Percentiles rank a stretch among this genome's conserved stretches.
phyloP scores from a whole-genome alignment of 495 filamentous ascomycete genomes.

The Daldinia vernicosa region DNA sequence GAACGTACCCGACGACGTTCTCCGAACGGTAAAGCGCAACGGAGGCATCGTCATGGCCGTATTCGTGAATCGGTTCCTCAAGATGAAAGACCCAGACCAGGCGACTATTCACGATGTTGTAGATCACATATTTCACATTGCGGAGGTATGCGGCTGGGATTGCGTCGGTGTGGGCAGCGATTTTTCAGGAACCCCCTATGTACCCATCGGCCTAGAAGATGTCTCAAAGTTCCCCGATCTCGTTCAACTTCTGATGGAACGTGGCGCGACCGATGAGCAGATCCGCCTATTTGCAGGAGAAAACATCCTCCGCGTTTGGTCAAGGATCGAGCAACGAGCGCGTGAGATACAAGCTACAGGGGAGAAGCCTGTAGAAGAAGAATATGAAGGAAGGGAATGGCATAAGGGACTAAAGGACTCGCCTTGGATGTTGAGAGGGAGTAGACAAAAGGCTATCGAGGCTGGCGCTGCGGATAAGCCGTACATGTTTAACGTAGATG shows the following conservation, averaged over 20 bases:
- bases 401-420: constrained; percentile 33
- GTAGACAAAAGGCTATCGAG: constrained; percentile 25
- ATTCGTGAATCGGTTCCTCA: constrained; percentile 70
- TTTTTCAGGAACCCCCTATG: constrained; percentile 65
- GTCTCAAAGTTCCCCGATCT: constrained; percentile 39
- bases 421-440: constrained; percentile 35
- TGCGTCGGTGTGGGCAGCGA: constrained; percentile 72
- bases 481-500: constrained; percentile 23
- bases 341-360: constrained; percentile 36
- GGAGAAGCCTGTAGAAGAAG: constrained; percentile 33
- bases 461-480: constrained; percentile 24
- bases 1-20: constrained; percentile 68
- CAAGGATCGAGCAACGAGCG: constrained; percentile 28
- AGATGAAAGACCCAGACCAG: constrained; percentile 59
- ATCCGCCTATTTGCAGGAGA: constrained; percentile 61
- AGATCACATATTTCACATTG: constrained; percentile 68
- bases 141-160: constrained; percentile 63
- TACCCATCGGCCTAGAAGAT: constrained; percentile 62
- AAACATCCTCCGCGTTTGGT: constrained; percentile 56
- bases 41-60: constrained; percentile 69
- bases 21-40: constrained; percentile 63
- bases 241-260: constrained; percentile 46
- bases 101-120: constrained; percentile 71
- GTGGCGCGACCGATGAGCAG: constrained; percentile 63
- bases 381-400: constrained; percentile 35